Conservation (phyloP, 2,329 filamentous ascomycete genomes). For the Arthrobotrys iridis region DNA sequence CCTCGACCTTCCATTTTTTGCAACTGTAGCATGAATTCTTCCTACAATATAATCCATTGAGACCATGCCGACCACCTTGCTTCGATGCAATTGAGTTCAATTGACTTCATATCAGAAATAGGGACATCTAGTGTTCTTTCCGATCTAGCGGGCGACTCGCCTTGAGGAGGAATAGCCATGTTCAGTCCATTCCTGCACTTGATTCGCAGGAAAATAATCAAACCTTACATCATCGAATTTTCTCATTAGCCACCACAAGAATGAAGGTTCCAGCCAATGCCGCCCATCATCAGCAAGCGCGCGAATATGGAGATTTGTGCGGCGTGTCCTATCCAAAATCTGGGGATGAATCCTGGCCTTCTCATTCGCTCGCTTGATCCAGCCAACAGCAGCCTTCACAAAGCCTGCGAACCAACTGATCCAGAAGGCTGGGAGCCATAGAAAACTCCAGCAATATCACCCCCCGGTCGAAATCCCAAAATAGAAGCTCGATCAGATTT, state of each 20-base stretch:
- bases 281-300: constrained; percentile 38
- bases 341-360: background rate
- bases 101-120: constrained; percentile 21
- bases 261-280: background rate
- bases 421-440: constrained; percentile 24
- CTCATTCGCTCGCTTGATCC: constrained; percentile 43
- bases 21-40: constrained; percentile 6
- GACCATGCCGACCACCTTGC: constrained; percentile 40
- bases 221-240: constrained; percentile 7
- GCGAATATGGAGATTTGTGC: constrained; percentile 54
- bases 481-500: constrained; percentile 47
- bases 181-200: background rate
- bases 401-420: background rate
- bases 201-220: constrained; percentile 46
- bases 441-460: constrained; percentile 39
- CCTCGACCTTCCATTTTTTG: constrained; percentile 11
- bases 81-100: constrained; percentile 9
- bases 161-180: background rate
- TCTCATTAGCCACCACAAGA: constrained; percentile 27
- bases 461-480: constrained; percentile 28
- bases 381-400: background rate
- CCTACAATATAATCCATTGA: no score
- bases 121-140: constrained; percentile 12
- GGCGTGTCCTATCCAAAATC: constrained; percentile 15
- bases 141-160: constrained; percentile 5